A percentile compares a stretch with the other conserved stretches of the same genome.
phyloP scores from a whole-genome alignment of 352 stramenopile species.

The Phytophthora cactorum region DNA sequence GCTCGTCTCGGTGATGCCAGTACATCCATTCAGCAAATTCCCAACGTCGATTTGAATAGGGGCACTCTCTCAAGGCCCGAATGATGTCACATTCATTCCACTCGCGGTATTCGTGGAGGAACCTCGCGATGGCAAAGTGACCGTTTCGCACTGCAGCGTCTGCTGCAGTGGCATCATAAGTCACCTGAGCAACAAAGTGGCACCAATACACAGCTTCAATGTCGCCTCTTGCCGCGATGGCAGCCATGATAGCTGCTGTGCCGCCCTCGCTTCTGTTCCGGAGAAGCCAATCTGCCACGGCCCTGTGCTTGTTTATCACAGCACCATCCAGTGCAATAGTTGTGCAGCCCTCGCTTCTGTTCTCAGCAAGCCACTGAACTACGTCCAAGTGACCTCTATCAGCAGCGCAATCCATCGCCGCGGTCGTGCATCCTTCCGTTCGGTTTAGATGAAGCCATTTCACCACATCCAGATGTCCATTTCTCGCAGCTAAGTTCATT shows the following conservation, averaged over 20 bases:
- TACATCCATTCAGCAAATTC: neutral
- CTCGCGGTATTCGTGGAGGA: neutral
- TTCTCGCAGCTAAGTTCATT: neutral
- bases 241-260: neutral
- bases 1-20: neutral
- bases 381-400: neutral
- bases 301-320: neutral
- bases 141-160: neutral
- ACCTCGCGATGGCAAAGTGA: neutral
- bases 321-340: neutral
- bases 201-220: neutral
- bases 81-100: neutral
- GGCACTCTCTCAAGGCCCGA: neutral
- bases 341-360: neutral
- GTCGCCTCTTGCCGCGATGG: neutral
- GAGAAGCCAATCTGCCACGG: neutral
- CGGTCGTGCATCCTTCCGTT: neutral
- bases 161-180: neutral
- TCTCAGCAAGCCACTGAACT: neutral
- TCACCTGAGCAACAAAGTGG: neutral
- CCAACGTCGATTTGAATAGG: neutral
- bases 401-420: neutral
- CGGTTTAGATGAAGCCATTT: slow-evolving; percentile 1
- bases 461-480: neutral
- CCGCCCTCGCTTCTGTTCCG: neutral